These are phyloP conservation scores for Mycena filopes DNA, from an alignment of 768 basidiomycete species.

Conservation along the genomic window DNA sequence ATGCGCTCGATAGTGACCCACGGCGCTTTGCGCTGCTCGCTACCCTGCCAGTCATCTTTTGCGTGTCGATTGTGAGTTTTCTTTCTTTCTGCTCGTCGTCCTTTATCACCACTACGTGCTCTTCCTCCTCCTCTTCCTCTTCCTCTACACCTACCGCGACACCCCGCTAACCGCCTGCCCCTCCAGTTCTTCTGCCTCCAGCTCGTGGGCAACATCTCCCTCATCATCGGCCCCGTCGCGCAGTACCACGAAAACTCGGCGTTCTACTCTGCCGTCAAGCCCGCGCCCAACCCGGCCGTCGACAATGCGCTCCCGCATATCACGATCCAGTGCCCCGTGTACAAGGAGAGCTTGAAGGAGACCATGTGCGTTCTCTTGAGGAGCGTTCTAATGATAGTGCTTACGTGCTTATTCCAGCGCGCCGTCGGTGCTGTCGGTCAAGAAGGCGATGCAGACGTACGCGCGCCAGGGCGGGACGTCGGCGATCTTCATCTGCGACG, in stretches of 20 bases:
- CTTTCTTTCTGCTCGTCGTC: not conserved
- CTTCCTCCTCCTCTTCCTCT: no score
- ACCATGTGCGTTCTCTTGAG: constrained; percentile 67
- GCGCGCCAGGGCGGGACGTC: constrained; percentile 87
- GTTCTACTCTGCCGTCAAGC: constrained; percentile 80
- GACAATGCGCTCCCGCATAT: constrained; percentile 80
- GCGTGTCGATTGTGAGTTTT: constrained; percentile 74
- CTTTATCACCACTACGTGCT: no score
- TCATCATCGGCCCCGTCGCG: constrained; percentile 82
- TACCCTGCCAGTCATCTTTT: constrained; percentile 78
- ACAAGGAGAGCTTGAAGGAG: constrained; percentile 81
- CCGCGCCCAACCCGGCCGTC: constrained; percentile 72
- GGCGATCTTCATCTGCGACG: constrained; percentile 85
- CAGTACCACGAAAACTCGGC: constrained; percentile 88
- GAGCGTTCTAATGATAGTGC: not conserved
- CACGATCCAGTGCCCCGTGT: constrained; percentile 87
- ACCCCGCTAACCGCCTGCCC: constrained; percentile 10
- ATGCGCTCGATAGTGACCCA: constrained; percentile 68
- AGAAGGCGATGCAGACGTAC: constrained; percentile 89
- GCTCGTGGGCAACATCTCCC: constrained; percentile 71
- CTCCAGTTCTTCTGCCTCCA: constrained; percentile 81
- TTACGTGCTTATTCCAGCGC: constrained; percentile 49
- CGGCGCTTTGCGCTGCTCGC: constrained; percentile 72
- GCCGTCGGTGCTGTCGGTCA: constrained; percentile 81
- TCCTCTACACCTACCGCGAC: not conserved